phyloP scores from a whole-genome alignment of 352 stramenopile genomes.

The Phytophthora foliorum region DNA sequence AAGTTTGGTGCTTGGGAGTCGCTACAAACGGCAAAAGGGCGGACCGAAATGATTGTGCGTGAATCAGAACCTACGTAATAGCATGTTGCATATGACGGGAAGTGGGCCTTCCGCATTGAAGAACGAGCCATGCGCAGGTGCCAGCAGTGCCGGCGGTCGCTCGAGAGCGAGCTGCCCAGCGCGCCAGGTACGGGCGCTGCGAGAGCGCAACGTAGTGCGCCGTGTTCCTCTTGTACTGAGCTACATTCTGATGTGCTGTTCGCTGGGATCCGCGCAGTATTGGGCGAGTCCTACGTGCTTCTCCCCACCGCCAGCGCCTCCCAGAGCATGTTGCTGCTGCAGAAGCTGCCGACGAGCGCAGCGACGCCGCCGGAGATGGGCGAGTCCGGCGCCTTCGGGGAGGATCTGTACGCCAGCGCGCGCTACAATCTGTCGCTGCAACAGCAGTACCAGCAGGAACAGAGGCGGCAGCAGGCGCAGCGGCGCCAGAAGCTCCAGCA shows the following conservation, averaged over 20 bases:
- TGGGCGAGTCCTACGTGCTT: conserved; percentile 83
- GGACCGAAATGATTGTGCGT: conserved; percentile 28
- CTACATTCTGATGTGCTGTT: conserved; percentile 16
- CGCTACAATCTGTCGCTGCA: conserved; percentile 58
- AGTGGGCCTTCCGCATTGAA: conserved; percentile 17
- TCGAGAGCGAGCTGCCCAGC: conserved; percentile 48
- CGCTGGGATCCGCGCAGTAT: conserved; percentile 22
- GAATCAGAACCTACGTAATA: conserved; percentile 25
- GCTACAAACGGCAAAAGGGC: neutral
- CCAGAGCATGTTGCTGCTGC: conserved; percentile 61
- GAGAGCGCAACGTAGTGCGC: neutral
- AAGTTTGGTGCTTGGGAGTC: conserved; percentile 6
- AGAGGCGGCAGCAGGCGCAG: conserved; percentile 35
- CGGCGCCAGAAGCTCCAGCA: conserved; percentile 34
- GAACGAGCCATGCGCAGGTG: conserved; percentile 37
- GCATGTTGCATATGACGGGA: conserved; percentile 3
- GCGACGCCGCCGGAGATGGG: conserved; percentile 35
- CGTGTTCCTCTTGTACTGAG: neutral
- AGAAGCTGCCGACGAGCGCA: conserved; percentile 39
- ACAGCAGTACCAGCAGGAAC: conserved; percentile 51
- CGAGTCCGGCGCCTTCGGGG: conserved; percentile 42
- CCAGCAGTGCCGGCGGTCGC: conserved; percentile 45
- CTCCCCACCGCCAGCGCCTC: conserved; percentile 73
- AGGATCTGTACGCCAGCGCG: conserved; percentile 52
- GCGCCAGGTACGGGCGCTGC: conserved; percentile 35